Evolutionary conservation across 2,329 filamentous ascomycete species (phyloP), one percentile per base, ranked within the genome.

Genomic region (Fusarium liriodendri): DNA sequence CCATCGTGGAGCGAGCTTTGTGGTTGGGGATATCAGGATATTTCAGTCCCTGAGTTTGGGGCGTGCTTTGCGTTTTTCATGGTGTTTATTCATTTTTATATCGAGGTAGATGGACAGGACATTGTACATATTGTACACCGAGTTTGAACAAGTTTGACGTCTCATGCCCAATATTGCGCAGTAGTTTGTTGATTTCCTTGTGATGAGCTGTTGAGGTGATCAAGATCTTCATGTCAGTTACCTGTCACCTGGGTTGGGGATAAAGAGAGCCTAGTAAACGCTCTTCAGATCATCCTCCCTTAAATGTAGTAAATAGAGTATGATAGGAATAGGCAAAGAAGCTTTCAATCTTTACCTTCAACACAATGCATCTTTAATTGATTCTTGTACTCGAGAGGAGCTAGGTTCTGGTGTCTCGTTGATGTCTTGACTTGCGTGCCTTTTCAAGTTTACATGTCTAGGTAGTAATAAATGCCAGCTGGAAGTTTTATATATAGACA

Each of bases 121-220:
- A 60, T 32, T 76, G 68, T 76, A 77, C 70, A 77, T 77, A 72
- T 40, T 72, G 72, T 77, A 77, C 73, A 73, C 69, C 66, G 75
- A 77, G 69, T 76, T 78, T 76, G 68, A 77, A 70, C 35, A 73
- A 74, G 63, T 65, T 65, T 64, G 69, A 67, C 54, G 37, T 63
- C 60, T 52, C 27, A 40, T 70, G 37, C 52, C 52, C 18, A 50
- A n/a, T 52, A 29, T 11, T 29, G 4, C n/a, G 20, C 4, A 10
- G 18, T 32, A 16, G 50, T 14, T 22, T 20, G 4, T 7, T 29
- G 22, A 33, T 13, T 20, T 1, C 13, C 9, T 22, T 11, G 18
- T 32, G 40, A 37, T 60, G 38, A 29, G 6, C 11, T 20, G 27
- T 27, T 27, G 50, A 33, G 29, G 6, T 10, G 27, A 54, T 29